Conservation (phyloP, 495 filamentous ascomycete genomes). For the Penicillium antarcticum region DNA sequence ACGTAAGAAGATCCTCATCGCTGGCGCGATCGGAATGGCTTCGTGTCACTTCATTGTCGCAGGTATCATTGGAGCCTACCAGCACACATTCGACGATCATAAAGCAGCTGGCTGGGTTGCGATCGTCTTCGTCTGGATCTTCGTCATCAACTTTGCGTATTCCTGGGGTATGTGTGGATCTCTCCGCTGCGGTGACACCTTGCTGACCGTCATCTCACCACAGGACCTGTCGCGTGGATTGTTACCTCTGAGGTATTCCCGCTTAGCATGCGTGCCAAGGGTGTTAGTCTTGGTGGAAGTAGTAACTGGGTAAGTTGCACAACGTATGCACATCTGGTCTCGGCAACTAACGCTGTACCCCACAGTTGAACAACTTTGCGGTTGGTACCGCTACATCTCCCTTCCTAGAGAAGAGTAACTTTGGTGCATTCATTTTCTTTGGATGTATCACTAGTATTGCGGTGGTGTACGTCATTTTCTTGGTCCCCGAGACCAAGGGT, state of each 20-base stretch:
- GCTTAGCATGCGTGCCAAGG: constrained; percentile 42
- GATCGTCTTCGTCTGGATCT: constrained; percentile 45
- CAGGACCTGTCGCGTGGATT: constrained; percentile 44
- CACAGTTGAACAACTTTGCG: constrained; percentile 51
- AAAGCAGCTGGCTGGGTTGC: constrained; percentile 38
- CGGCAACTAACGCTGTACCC: constrained; percentile 2
- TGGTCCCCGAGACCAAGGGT: constrained; percentile 57
- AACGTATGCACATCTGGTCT: not conserved
- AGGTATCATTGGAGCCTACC: constrained; percentile 36
- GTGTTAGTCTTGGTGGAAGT: constrained; percentile 38
- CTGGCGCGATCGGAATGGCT: constrained; percentile 70
- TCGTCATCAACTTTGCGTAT: constrained; percentile 42
- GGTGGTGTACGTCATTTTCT: constrained; percentile 45
- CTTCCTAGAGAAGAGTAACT: constrained; percentile 31
- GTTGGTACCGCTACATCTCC: constrained; percentile 39
- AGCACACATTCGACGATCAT: constrained; percentile 25
- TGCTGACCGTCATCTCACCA: constrained; percentile 2
- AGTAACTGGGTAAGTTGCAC: constrained; percentile 38
- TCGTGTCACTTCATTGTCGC: constrained; percentile 50
- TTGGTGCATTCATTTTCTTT: constrained; percentile 47
- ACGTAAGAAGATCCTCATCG: constrained; percentile 71
- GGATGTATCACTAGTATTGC: constrained; percentile 45
- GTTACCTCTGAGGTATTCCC: constrained; percentile 46
- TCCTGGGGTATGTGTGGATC: constrained; percentile 33
- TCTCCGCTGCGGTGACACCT: too few relatives aligned